Percentiles rank a stretch among this genome's conserved stretches.
Conservation (phyloP, 1,139 yeast genomes). For the Protomyces lactucae-debilis region DNA sequence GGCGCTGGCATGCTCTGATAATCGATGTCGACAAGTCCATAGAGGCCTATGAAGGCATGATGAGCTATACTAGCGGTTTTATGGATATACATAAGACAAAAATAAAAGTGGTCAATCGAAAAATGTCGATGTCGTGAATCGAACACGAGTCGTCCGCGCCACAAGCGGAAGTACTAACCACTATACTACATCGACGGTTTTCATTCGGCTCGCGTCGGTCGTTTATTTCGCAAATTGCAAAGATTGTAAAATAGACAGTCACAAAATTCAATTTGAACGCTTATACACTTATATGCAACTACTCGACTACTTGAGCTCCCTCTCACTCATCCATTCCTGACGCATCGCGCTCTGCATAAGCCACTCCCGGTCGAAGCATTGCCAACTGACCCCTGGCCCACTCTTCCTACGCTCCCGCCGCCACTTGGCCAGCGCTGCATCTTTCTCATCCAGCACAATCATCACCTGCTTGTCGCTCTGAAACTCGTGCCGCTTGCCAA, state of each 20-base stretch:
- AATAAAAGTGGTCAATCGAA: neutral
- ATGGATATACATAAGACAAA: neutral
- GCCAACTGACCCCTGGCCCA: neutral
- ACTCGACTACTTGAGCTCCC: neutral
- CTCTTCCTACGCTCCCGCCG: constrained; percentile 2
- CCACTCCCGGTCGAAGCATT: constrained; percentile 19
- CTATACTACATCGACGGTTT: neutral
- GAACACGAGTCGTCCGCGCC: constrained; percentile 4
- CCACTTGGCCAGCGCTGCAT: constrained; percentile 5
- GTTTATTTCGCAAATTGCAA: neutral
- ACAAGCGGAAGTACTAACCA: constrained; percentile 2
- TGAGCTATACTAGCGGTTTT: no score
- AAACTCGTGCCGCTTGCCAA: constrained; percentile 9
- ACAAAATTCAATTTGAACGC: neutral
- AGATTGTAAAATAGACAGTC: neutral
- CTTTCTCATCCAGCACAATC: constrained; percentile 15
- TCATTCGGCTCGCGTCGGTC: neutral
- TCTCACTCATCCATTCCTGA: neutral
- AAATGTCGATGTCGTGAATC: neutral
- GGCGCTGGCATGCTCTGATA: no score
- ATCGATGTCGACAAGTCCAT: no score
- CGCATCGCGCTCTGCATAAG: constrained; percentile 20
- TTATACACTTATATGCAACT: neutral
- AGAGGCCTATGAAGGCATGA: no score
- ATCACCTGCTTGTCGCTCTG: neutral